phyloP scores from a whole-genome alignment of 2,329 filamentous ascomycete genomes.

The Calonectria hawksworthii region DNA sequence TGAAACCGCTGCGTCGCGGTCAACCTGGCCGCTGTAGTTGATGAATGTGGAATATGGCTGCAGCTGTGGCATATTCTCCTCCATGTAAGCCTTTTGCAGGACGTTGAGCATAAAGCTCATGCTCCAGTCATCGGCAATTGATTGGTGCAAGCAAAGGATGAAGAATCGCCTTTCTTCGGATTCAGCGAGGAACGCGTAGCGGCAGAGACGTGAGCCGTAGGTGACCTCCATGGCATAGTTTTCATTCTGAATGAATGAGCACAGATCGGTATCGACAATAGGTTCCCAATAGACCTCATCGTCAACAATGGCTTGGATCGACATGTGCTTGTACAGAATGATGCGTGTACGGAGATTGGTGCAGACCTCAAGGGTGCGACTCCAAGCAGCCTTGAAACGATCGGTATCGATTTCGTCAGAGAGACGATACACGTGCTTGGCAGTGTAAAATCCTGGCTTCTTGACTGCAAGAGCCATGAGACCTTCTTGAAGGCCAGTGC shows the following conservation, averaged over 20 bases:
- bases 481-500: slow-evolving; percentile 52
- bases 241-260: background rate
- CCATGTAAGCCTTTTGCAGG: background rate
- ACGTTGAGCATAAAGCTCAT: background rate
- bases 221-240: background rate
- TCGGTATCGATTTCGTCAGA: background rate
- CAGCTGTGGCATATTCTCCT: background rate
- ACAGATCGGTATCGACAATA: background rate
- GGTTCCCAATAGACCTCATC: slow-evolving; percentile 5
- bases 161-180: background rate
- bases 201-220: slow-evolving; percentile 4
- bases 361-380: background rate
- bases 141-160: background rate
- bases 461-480: slow-evolving; percentile 43
- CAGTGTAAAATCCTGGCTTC: slow-evolving; percentile 22
- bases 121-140: background rate
- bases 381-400: slow-evolving; percentile 2
- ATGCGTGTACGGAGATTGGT: slow-evolving; percentile 8
- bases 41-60: slow-evolving; percentile 3
- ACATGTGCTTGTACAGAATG: background rate
- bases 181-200: background rate
- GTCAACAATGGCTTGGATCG: background rate
- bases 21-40: slow-evolving; percentile 14
- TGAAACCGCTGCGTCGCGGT: background rate
- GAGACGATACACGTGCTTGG: slow-evolving; percentile 10